Percentiles rank a stretch among this genome's conserved stretches.
Evolutionary conservation across 352 stramenopile genomes (phyloP).

Genomic region (Phytophthora idaei): DNA sequence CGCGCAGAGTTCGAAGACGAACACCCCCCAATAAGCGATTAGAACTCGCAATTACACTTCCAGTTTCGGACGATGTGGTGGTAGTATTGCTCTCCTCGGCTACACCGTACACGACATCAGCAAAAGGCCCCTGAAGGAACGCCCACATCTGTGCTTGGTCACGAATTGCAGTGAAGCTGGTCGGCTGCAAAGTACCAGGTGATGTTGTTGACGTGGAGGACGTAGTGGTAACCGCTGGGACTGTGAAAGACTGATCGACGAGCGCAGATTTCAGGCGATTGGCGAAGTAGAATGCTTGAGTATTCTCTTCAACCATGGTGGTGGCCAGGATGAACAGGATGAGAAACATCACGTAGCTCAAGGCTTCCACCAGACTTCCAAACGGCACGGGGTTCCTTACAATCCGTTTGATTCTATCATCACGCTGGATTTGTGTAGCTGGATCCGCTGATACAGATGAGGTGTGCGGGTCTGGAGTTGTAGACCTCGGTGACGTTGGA

Average conservation of each 20-base stretch:
- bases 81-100: slow-evolving; percentile 19
- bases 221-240: slow-evolving; percentile 16
- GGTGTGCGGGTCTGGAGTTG: slow-evolving; percentile 3
- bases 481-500: slow-evolving; percentile 16
- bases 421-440: slow-evolving; percentile 22
- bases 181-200: slow-evolving; percentile 28
- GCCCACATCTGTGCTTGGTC: slow-evolving; percentile 64
- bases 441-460: slow-evolving; percentile 11
- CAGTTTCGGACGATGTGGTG: slow-evolving; percentile 9
- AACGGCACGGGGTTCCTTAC: slow-evolving; percentile 45
- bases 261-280: slow-evolving; percentile 58
- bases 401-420: slow-evolving; percentile 55
- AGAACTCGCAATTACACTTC: slow-evolving; percentile 49
- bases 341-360: slow-evolving; percentile 58
- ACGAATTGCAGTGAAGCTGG: slow-evolving; percentile 59
- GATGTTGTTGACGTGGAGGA: slow-evolving; percentile 21
- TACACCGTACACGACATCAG: slow-evolving; percentile 56
- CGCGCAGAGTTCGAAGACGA: slow-evolving; percentile 57
- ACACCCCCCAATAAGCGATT: slow-evolving; percentile 63
- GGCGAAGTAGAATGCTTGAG: slow-evolving; percentile 68
- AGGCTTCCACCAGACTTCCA: slow-evolving; percentile 55
- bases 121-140: slow-evolving; percentile 67
- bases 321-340: slow-evolving; percentile 64
- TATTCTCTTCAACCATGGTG: slow-evolving; percentile 48
- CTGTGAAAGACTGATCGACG: slow-evolving; percentile 53